These are phyloP conservation scores for Blastobotrys peoriensis DNA, from an alignment of 805 yeast genomes.

Conservation along the genomic window DNA sequence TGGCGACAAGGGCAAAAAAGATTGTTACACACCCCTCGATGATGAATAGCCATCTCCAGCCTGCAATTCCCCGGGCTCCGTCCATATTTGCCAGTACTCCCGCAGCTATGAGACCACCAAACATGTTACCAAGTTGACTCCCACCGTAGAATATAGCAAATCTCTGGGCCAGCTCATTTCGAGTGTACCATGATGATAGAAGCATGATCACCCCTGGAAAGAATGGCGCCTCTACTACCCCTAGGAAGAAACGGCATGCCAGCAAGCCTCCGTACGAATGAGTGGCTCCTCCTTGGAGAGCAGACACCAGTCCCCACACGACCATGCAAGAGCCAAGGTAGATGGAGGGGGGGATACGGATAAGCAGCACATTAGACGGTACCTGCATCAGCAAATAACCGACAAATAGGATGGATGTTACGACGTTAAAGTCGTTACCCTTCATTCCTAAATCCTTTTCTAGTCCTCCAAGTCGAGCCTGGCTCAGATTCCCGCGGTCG, in stretches of 20 bases:
- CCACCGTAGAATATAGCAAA: conserved; percentile 35
- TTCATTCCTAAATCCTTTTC: conserved; percentile 35
- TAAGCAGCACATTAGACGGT: conserved; percentile 33
- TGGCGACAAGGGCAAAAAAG: not conserved
- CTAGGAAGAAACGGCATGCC: conserved; percentile 35
- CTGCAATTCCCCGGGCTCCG: conserved; percentile 31
- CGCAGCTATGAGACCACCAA: conserved; percentile 42
- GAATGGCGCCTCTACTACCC: conserved; percentile 38
- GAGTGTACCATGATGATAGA: conserved; percentile 35
- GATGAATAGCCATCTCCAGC: conserved; percentile 48
- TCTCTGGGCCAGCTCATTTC: conserved; percentile 35
- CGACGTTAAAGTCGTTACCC: conserved; percentile 40
- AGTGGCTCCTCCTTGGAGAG: conserved; percentile 27
- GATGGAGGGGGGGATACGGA: conserved; percentile 31
- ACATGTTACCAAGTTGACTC: conserved; percentile 41
- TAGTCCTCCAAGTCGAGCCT: conserved; percentile 43
- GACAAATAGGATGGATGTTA: conserved; percentile 37
- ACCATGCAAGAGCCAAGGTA: conserved; percentile 27
- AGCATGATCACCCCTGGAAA: conserved; percentile 38
- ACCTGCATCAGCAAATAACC: conserved; percentile 35
- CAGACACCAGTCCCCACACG: conserved; percentile 35
- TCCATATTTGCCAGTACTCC: conserved; percentile 38
- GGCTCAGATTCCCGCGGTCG: conserved; percentile 43
- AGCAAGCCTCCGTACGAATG: conserved; percentile 24
- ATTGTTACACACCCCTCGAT: conserved; percentile 40